Base-by-base conservation (phyloP, 805 yeast genomes). In the Yamadazyma paraphyllophila region DNA sequence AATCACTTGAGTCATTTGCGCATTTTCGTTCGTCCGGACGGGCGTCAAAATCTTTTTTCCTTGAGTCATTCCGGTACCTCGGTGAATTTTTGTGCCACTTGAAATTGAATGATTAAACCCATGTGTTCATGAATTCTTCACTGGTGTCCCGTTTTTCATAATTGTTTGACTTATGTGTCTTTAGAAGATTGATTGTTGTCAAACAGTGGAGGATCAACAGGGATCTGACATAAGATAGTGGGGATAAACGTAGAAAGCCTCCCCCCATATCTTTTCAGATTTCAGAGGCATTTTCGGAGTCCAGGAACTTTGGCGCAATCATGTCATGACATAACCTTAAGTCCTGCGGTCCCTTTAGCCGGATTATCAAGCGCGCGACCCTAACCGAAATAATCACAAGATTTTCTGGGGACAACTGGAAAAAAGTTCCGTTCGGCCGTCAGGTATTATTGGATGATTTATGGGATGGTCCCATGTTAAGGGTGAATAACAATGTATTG, bases 1-100 rank as follows among this genome's bases (percentile, higher is more conserved):
- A 29, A 8, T 13, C 32, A 27, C 20, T 39, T 36, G 44, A 44
- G 43, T 44, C 47, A 39, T 33, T 32, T 37, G 17, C 37, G 44
- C 38, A 33, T 14, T 41, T 25, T 38, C 12, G 2, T 34, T 31
- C 37, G 17, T 31, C 43, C 43, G 43, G 27, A 17, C 36, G 27
- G 13, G 30, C 26, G 34, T 32, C 14, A n/a, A 30, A 11, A 4
- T 29, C 31, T 5, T 29, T 8, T 20, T 39, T 40, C 29, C 27
- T 40, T 40, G 43, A 40, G 43, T 40, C 36, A 40, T 32, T 32
- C 14, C 13, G 13, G 13, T 15, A 16, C 43, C 43, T 33, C 34
- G 44, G 44, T n/a, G 12, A 14, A 17, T 17, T 24, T 32, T 25
- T 20, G 36, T 10, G 14, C 20, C 39, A 36, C 29, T 29, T 15